These are phyloP conservation scores for Penicillium olsonii DNA, from an alignment of 2,329 filamentous ascomycete species.

Conservation along the genomic window DNA sequence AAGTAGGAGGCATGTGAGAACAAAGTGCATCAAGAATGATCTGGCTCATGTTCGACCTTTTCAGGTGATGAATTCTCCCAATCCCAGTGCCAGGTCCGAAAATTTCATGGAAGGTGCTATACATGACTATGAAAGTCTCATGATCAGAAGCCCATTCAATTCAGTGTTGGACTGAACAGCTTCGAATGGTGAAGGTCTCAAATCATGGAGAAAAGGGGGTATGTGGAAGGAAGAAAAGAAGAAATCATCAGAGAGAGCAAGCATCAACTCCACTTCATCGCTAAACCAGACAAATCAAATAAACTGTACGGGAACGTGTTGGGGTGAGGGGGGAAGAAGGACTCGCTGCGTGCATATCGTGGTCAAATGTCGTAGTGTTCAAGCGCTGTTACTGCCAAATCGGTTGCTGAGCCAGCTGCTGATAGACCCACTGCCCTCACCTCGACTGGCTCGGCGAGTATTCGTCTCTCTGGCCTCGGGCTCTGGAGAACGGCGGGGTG, in stretches of 20 bases:
- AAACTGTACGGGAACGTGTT: not conserved
- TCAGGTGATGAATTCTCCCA: too few species aligned
- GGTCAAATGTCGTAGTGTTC: not conserved
- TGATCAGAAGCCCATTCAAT: too few species aligned
- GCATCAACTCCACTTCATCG: not conserved
- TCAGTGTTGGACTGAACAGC: too few species aligned
- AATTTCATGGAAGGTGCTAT: too few species aligned
- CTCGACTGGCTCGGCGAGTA: constrained; percentile 17
- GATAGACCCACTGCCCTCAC: constrained; percentile 23
- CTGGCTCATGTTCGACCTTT: too few species aligned
- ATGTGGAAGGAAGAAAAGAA: not conserved
- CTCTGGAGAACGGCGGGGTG: constrained; percentile 7
- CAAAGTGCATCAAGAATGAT: not conserved
- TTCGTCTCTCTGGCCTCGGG: constrained; percentile 12
- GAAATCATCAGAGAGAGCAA: not conserved
- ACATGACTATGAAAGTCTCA: too few species aligned
- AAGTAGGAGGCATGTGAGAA: not conserved
- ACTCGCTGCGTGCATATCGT: constrained; percentile 9
- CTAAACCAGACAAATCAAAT: constrained; percentile 5
- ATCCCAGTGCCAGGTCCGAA: too few species aligned
- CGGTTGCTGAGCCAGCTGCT: constrained; percentile 30
- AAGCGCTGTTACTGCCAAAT: constrained; percentile 17
- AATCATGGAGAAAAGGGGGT: not conserved
- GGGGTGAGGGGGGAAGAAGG: not conserved
- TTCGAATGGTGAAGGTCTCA: too few species aligned